Base-by-base conservation (phyloP, 2,329 filamentous ascomycete genomes). In the Aspergillus ibericus region DNA sequence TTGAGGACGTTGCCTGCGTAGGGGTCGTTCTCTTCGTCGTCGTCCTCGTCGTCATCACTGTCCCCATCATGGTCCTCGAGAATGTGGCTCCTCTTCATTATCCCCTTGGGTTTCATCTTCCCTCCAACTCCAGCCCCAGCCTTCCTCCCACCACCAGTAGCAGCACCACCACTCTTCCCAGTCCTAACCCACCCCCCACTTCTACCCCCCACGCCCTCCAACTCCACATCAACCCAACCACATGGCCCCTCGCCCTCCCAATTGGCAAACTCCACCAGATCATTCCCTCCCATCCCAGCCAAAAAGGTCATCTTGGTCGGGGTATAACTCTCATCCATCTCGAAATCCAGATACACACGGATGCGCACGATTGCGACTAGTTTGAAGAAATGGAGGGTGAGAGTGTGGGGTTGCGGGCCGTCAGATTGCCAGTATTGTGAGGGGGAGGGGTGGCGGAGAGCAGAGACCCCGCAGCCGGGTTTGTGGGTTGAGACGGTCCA, bases 311-410 rank as follows among this genome's bases (percentile, higher is more conserved):
- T 96, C 68, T 92, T 91, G 1, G 93, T 98, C 0, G 95, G 95
- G 3, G 95, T 99, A 75, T 99, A 99, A 44, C 90, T 95, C 77
- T 99, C 95, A 75, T 99, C 95, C 55, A 91, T 86, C 62, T 89
- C 88, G 75, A 96, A 96, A 77, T 99, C 93, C 46, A 99, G 87
- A 66, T 89, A 76, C 51, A 83, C 63, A 67, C 81, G 60, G 73
- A 85, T 68, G 65, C 81, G 70, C 64, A 84, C 64, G 72, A 86
- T 63, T 56, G 81, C 66, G 65, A 83, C 70, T 62, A 83, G 65
- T 76, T 85, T 77, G 70, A 84, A 70, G 83, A 90, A 80, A 80
- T 88, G 85, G 2, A 88, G 80, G 56, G 83, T 87, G 12, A 88
- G 77, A 8, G 82, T 82, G 67, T 88, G 85, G 2, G 85, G 85